Conservation (phyloP, 2,329 filamentous ascomycete species). For the Aspergillus sp. region DNA sequence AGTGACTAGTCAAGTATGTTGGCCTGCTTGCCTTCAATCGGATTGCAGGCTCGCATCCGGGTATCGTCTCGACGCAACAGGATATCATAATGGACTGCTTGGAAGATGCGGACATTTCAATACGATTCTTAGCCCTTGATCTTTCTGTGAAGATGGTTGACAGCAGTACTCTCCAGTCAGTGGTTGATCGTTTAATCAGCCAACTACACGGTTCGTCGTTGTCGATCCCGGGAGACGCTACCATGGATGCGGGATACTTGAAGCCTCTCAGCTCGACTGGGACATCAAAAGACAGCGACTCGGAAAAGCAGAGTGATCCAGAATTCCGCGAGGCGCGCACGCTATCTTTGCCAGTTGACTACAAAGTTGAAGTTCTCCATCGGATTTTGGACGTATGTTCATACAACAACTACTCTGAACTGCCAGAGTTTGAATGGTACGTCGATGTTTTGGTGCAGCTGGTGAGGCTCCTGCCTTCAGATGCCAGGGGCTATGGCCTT, state of each 20-base stretch:
- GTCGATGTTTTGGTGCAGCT: constrained; percentile 82
- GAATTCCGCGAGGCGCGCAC: neutral
- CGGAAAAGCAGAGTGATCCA: neutral
- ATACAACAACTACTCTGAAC: constrained; percentile 73
- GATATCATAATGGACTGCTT: constrained; percentile 96
- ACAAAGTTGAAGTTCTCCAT: constrained; percentile 70
- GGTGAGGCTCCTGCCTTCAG: constrained; percentile 51
- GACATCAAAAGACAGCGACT: neutral
- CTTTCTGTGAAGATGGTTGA: constrained; percentile 91
- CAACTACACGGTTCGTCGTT: constrained; percentile 64
- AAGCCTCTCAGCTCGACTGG: neutral
- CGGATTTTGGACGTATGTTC: constrained; percentile 85
- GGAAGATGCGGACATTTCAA: constrained; percentile 91
- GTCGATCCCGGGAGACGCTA: constrained; percentile 31
- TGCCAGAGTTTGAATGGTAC: constrained; percentile 95
- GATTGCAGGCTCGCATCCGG: constrained; percentile 80
- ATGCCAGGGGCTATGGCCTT: constrained; percentile 14
- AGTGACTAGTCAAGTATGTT: constrained; percentile 77
- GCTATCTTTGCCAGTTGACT: constrained; percentile 62
- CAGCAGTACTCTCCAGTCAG: constrained; percentile 69
- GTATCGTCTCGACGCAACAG: constrained; percentile 82
- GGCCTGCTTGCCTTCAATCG: constrained; percentile 91
- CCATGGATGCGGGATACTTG: constrained; percentile 28
- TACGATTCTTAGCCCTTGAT: constrained; percentile 83
- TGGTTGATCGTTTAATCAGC: constrained; percentile 78